A percentile compares a stretch with the other conserved stretches of the same genome.
These are phyloP conservation scores for Lachnellula willkommii DNA, from an alignment of 2,329 filamentous ascomycete species.

Conservation along the genomic window DNA sequence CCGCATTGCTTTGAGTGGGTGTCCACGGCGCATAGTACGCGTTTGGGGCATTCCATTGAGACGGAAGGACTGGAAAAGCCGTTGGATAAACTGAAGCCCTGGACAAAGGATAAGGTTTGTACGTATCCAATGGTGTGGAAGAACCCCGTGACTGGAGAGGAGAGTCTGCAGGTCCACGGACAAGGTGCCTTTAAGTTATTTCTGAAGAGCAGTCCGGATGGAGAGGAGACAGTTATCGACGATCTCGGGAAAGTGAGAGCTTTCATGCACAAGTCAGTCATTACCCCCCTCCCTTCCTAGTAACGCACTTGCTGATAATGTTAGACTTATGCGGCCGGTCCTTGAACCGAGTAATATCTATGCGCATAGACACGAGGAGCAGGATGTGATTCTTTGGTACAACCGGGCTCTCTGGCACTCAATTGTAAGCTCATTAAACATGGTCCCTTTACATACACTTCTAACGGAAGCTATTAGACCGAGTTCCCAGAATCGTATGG, in stretches of 20 bases:
- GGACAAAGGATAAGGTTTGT: conserved; percentile 30
- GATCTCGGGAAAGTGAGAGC: conserved; percentile 30
- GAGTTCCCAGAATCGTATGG: conserved; percentile 37
- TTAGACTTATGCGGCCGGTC: conserved; percentile 34
- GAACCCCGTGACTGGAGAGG: conserved; percentile 31
- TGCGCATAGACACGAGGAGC: conserved; percentile 33
- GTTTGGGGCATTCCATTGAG: conserved; percentile 32
- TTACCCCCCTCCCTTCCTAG: neutral
- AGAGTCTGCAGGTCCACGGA: conserved; percentile 33
- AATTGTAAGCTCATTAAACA: conserved; percentile 27
- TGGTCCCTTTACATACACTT: neutral
- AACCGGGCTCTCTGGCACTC: conserved; percentile 37
- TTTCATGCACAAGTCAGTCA: conserved; percentile 31
- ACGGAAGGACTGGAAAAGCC: conserved; percentile 26
- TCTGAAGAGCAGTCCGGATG: conserved; percentile 30
- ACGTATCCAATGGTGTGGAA: conserved; percentile 36
- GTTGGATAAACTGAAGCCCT: conserved; percentile 29
- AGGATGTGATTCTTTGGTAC: conserved; percentile 37
- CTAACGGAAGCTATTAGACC: conserved; percentile 9
- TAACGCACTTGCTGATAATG: neutral
- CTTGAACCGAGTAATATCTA: conserved; percentile 33
- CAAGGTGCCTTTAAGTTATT: conserved; percentile 34
- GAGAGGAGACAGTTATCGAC: conserved; percentile 20
- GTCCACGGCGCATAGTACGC: conserved; percentile 32
- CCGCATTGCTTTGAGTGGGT: conserved; percentile 36